Evolutionary conservation across 306 rosid genomes (phyloP), one percentile per base, ranked within the genome.

Genomic region (Cotoneaster glaucophyllus): DNA sequence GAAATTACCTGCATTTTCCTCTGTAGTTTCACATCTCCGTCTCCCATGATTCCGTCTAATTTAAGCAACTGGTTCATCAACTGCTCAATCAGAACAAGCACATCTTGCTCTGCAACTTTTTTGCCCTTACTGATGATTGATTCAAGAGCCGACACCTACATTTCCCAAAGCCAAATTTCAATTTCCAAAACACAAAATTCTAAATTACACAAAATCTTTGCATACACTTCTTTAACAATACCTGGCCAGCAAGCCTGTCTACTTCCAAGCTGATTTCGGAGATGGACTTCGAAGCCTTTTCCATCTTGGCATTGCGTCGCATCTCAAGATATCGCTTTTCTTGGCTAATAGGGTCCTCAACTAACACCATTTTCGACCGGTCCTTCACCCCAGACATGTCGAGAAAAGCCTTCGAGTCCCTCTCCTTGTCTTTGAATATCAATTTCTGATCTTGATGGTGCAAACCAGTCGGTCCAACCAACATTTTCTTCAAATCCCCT

Each of bases 401-500:
- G 66, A 95, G 91, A 67, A 90, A 95, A 1, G 87, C 86, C 52
- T 90, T 95, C n/a, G 99, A 95, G 82, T 95, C 97, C 75, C 99
- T 92, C 86, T 95, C 99, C 37, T 83, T 95, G 28, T 89, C 93
- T 64, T 92, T 95, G 83, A 85, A 92, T 59, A 92, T 79, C 75
- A 95, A 84, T 87, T 95, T 95, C 86, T 90, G 97, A 78, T 95
- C 99, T 82, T 88, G 77, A 72, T 95, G 97, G 84, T 92, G 97
- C 43, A 95, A 75, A 22, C 97, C 99, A 13, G 97, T 95, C 45
- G 88, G 88, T 74, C 99, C 97, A 45, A 82, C 82, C 79, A 93
- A 72, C 91, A 93, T 84, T 79, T 93, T 93, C 93, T 93, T 93
- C 93, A 93, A 79, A 28, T 93, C 98, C 79, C 97, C 98, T 93